Percentiles rank a stretch among this genome's conserved stretches.
Conservation (phyloP, 441 rosid genomes). For the Populus hybrid region DNA sequence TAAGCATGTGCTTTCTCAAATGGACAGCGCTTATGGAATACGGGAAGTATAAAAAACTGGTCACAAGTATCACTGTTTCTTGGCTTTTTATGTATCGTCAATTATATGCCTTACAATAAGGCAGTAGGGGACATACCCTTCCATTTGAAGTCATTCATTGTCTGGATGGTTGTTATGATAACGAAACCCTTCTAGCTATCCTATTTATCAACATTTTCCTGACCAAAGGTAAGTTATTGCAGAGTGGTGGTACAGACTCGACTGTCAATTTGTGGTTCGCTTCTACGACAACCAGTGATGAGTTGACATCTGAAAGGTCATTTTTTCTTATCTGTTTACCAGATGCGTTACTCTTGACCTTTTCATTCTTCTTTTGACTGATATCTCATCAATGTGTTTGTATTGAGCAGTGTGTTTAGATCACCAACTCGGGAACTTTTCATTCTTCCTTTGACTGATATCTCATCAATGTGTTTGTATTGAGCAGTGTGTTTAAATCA, state of each 20-base stretch:
- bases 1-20: neutral
- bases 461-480: slow-evolving; percentile 5
- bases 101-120: neutral
- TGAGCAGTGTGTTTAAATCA: slow-evolving; percentile 49
- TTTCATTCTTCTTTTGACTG: slow-evolving; percentile 8
- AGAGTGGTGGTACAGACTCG: slow-evolving; percentile 95
- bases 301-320: slow-evolving; percentile 46
- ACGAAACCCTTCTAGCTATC: slow-evolving; percentile 1
- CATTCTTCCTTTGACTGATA: slow-evolving; percentile 10
- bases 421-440: slow-evolving; percentile 31
- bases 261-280: slow-evolving; percentile 83
- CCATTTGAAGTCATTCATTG: slow-evolving; percentile 2
- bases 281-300: slow-evolving; percentile 45
- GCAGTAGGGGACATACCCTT: neutral
- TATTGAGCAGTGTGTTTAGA: slow-evolving; percentile 45
- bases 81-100: neutral
- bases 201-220: slow-evolving; percentile 10
- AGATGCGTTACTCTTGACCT: neutral
- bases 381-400: slow-evolving; percentile 3
- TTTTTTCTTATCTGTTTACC: slow-evolving; percentile 8
- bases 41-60: neutral
- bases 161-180: neutral
- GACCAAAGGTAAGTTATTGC: slow-evolving; percentile 30
- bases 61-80: neutral
- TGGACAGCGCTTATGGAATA: neutral